Evolutionary conservation across 2,329 filamentous ascomycete species (phyloP).

Genomic region (Aureobasidium leucospermi): DNA sequence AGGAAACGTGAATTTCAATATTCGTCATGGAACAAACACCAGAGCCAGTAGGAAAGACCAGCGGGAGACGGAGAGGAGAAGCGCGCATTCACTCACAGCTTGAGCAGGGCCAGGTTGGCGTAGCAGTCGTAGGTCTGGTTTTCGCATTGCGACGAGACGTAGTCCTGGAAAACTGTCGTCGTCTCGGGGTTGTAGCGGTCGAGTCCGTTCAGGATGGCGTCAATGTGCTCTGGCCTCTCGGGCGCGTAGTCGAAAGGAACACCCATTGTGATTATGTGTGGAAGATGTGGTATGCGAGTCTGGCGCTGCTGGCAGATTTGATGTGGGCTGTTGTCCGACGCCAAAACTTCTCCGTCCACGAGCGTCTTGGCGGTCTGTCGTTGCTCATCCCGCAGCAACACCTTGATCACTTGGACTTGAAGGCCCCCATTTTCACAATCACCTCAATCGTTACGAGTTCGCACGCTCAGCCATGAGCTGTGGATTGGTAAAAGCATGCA

Average conservation of each 20-base stretch:
- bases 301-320: background rate
- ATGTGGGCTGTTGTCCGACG: background rate
- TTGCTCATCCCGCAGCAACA: background rate
- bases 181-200: slow-evolving; percentile 99
- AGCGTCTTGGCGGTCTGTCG: background rate
- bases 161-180: slow-evolving; percentile 85
- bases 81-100: slow-evolving; percentile 65
- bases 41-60: background rate
- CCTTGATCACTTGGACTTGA: background rate
- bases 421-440: background rate
- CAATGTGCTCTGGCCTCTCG: slow-evolving; percentile 86
- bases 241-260: slow-evolving; percentile 75
- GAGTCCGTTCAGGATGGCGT: slow-evolving; percentile 88
- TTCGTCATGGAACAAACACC: slow-evolving; percentile 45
- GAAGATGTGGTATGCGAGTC: background rate
- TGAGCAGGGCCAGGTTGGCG: slow-evolving; percentile 89
- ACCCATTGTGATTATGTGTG: slow-evolving; percentile 30
- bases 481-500: background rate
- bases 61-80: background rate
- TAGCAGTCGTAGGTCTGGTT: slow-evolving; percentile 91
- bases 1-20: slow-evolving; percentile 82
- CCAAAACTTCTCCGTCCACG: background rate
- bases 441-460: too few species aligned
- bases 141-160: slow-evolving; percentile 91
- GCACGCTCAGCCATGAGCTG: background rate